Base-by-base conservation (phyloP, 371 early-diverging fungal genomes). In the Blakeslea trispora region DNA sequence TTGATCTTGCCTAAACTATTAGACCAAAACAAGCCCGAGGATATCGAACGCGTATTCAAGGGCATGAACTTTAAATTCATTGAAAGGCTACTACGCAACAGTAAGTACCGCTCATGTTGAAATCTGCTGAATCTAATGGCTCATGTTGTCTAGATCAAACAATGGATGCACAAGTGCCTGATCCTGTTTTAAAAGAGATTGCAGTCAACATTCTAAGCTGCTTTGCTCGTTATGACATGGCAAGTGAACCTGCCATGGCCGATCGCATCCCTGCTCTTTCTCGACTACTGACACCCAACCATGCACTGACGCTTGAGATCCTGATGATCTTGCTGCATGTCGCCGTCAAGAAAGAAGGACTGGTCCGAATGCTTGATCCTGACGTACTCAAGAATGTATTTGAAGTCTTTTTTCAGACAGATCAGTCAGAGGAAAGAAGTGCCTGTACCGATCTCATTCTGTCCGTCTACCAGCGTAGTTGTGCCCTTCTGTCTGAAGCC, bases 41-140 rank as follows among this genome's bases (percentile, higher is more conserved):
- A 64, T 7, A 54, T 79, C 1, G 67, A 70, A 41, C 68, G 57
- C 53, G 79, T 74, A 0, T 79, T 74, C 46, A 64, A 74, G 43
- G 72, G 69, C 44, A 79, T 79, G 79, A 79, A 79, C 40, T 79
- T 79, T 49, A 70, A 65, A 41, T 79, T 79, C 49, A 63, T 79
- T 55, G 79, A 79, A 53, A 68, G 79, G 9, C 53, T 79, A 10
- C 49, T 79, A 41, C 64, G 74, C 43, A 71, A 72, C 34, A 55
- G 79, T 79, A 68, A 55, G 61, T n/a, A n/a, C n/a, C n/a, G n/a
- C n/a, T n/a, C n/a, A n/a, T n/a, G n/a, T n/a, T n/a, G n/a, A n/a
- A n/a, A n/a, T n/a, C 14, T 15, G 19, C 5, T 22, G 44, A 21
- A 61, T 28, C 21, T 40, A 1, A 40, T 57, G 11, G 43, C 3